Base-by-base conservation (phyloP, 345 rosid genomes). In the Sisymbrium altissimum region DNA sequence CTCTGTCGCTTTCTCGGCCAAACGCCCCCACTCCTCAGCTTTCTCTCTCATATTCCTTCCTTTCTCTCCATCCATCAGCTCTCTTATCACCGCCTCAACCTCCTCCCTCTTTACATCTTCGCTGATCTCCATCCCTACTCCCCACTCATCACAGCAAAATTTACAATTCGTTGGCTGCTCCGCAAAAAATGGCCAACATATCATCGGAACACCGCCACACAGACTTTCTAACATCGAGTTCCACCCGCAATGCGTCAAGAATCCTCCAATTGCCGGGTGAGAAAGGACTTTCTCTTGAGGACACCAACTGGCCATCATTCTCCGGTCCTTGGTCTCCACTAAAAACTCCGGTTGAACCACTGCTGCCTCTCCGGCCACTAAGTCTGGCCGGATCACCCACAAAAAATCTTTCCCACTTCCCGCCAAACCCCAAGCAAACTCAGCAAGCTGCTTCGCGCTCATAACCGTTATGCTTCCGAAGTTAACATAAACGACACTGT, bases 191-290 rank as follows among this genome's bases (percentile, higher is more conserved):
- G 89, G 86, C 87, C 89, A 87, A 44, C 85, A 84, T 4, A 71
- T 32, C 86, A 85, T 70, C 3, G 89, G 86, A 61, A 85, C 82
- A 5, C 87, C 89, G 0, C 66, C 64, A 1, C 63, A 50, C 1
- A 87, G 54, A 15, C 87, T 82, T 69, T 87, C 89, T 1, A 85
- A 11, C 6, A 77, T 82, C 4, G 92, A 87, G 52, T 87, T 87
- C 92, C 92, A 87, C 9, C 92, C 89, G 6, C 79, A 57, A 14
- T 87, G 92, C 0, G 87, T 85, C 17, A 85, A 72, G 68, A 87
- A 82, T 8, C 84, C 89, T 4, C 87, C 87, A 0, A 84, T 12
- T 0, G 89, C 58, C 3, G 83, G 83, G 74, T 87, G 89, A 32
- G 35, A 71, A 3, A 87, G 71, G 29, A 87, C 86, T 65, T 77